These are phyloP conservation scores for Tetrastigma voinierianum DNA, from an alignment of 164 flowering plant species.

Conservation along the genomic window DNA sequence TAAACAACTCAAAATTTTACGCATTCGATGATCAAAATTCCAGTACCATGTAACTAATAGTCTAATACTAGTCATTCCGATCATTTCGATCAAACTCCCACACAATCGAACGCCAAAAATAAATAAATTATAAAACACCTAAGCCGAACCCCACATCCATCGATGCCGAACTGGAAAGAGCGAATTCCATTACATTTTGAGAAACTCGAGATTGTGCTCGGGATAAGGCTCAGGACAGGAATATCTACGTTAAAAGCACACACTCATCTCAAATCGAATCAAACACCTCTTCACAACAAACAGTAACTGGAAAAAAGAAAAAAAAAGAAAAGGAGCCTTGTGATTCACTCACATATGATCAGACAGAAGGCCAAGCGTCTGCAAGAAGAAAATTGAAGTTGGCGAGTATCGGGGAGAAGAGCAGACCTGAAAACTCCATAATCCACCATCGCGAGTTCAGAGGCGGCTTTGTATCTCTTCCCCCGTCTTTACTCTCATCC, in stretches of 20 bases:
- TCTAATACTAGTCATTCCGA: too few relatives aligned
- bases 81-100: too few relatives aligned
- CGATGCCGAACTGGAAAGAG: slow-evolving; percentile 48
- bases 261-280: neutral
- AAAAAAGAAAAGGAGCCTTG: neutral
- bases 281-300: neutral
- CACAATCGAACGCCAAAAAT: too few relatives aligned
- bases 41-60: too few relatives aligned
- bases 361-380: slow-evolving; percentile 43
- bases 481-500: slow-evolving; percentile 18
- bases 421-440: slow-evolving; percentile 49
- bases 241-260: slow-evolving; percentile 24
- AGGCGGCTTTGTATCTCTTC: slow-evolving; percentile 33
- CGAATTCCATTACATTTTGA: slow-evolving; percentile 33
- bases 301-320: neutral
- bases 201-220: slow-evolving; percentile 33
- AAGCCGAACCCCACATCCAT: slow-evolving; percentile 38
- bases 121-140: neutral
- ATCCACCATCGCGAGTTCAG: slow-evolving; percentile 46
- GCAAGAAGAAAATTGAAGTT: slow-evolving; percentile 45
- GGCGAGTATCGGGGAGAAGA: slow-evolving; percentile 44
- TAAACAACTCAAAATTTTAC: too few relatives aligned
- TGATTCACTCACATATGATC: slow-evolving; percentile 32
- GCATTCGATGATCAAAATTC: too few relatives aligned
- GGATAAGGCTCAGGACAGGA: slow-evolving; percentile 55